These are phyloP conservation scores for Raffaelea arxii DNA, from an alignment of 2,329 filamentous ascomycete species.

Conservation along the genomic window DNA sequence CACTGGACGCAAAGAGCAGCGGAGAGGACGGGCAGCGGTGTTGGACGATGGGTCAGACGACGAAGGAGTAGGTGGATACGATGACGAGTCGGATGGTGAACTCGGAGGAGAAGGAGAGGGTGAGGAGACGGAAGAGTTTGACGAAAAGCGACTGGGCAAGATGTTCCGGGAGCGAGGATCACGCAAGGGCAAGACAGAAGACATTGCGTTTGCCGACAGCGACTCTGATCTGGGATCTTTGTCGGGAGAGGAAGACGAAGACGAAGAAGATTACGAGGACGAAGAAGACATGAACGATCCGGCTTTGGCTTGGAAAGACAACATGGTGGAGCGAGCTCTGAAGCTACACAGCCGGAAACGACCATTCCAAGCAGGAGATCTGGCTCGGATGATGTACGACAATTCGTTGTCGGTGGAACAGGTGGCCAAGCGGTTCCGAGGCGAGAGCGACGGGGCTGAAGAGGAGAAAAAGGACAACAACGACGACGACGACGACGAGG, in stretches of 20 bases:
- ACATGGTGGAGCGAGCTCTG: slow-evolving; percentile 66
- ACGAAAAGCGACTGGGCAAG: slow-evolving; percentile 49
- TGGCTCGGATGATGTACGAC: slow-evolving; percentile 86
- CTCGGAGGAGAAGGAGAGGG: slow-evolving; percentile 43
- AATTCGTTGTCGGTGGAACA: slow-evolving; percentile 64
- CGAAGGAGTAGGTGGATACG: slow-evolving; percentile 26
- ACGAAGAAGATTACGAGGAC: slow-evolving; percentile 43
- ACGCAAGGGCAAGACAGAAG: slow-evolving; percentile 51
- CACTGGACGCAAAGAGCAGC: slow-evolving; percentile 48
- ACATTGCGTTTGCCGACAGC: slow-evolving; percentile 87
- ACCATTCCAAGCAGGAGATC: slow-evolving; percentile 68
- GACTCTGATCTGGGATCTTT: slow-evolving; percentile 93
- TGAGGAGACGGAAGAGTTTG: slow-evolving; percentile 45
- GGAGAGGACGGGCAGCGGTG: slow-evolving; percentile 48
- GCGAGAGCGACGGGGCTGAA: slow-evolving; percentile 44
- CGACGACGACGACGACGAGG: slow-evolving; percentile 45
- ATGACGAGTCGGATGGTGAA: slow-evolving; percentile 37
- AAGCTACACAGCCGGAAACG: slow-evolving; percentile 60
- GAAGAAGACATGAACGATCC: slow-evolving; percentile 43
- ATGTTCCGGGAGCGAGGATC: slow-evolving; percentile 46
- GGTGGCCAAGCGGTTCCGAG: slow-evolving; percentile 71
- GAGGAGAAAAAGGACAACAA: slow-evolving; percentile 35
- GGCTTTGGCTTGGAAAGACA: slow-evolving; percentile 76
- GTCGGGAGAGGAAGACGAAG: slow-evolving; percentile 45
- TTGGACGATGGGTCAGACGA: slow-evolving; percentile 50